Conservation (phyloP, 306 rosid species). For the Cucurbita maxima region DNA sequence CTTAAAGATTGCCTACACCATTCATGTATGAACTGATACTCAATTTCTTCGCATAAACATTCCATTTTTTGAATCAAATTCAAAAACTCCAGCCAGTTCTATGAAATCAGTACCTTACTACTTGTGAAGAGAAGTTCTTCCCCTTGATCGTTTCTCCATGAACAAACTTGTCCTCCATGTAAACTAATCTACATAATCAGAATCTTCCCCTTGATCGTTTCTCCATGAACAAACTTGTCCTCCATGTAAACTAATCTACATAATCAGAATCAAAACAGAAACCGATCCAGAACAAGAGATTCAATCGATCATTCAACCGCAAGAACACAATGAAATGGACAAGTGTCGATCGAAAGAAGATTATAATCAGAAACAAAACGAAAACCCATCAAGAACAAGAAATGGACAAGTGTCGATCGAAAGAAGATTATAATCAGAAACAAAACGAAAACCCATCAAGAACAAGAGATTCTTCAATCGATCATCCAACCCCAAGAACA, state of each 20-base stretch:
- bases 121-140: slow-evolving; percentile 91
- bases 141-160: slow-evolving; percentile 76
- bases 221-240: slow-evolving; percentile 91
- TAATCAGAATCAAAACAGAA: slow-evolving; percentile 1
- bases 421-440: background rate
- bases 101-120: slow-evolving; percentile 41
- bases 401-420: too few species aligned
- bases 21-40: slow-evolving; percentile 1
- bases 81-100: background rate
- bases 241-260: slow-evolving; percentile 77
- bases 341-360: too few species aligned
- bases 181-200: slow-evolving; percentile 56
- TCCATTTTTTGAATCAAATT: background rate
- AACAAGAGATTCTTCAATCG: background rate
- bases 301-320: background rate
- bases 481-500: background rate
- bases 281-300: slow-evolving; percentile 8
- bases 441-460: slow-evolving; percentile 8
- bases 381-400: slow-evolving; percentile 8
- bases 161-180: slow-evolving; percentile 81
- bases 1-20: slow-evolving; percentile 46
- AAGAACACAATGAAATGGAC: too few species aligned
- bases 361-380: background rate
- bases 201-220: slow-evolving; percentile 69
- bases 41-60: background rate